Conservation (phyloP, 2,329 filamentous ascomycete genomes). For the Cercospora nicotianae region DNA sequence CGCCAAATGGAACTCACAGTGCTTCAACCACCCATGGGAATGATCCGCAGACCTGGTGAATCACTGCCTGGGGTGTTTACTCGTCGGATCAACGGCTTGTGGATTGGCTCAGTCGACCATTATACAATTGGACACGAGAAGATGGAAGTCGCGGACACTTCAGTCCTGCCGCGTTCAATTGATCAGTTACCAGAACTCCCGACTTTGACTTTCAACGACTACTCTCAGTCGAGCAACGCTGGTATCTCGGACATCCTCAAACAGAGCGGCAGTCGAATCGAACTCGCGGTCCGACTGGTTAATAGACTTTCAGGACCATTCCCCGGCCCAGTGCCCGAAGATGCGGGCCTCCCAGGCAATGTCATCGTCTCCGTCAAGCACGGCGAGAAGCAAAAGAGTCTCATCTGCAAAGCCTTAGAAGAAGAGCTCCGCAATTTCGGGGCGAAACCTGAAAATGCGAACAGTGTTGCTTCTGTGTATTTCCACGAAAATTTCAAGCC, state of each 20-base stretch:
- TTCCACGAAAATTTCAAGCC: not conserved
- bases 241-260: not conserved
- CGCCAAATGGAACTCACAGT: not conserved
- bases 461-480: not conserved
- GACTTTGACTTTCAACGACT: slow-evolving; percentile 5
- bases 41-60: not conserved
- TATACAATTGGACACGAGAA: not conserved
- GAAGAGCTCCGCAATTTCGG: not conserved
- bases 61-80: not conserved
- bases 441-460: not conserved
- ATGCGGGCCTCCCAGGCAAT: not conserved
- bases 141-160: not conserved
- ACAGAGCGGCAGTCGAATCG: not conserved
- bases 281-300: slow-evolving; percentile 9
- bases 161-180: no score
- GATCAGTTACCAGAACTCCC: not conserved
- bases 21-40: not conserved
- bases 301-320: not conserved
- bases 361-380: slow-evolving; percentile 8
- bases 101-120: slow-evolving; percentile 8
- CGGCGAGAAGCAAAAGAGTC: not conserved
- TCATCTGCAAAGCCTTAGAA: not conserved
- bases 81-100: slow-evolving; percentile 1
- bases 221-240: not conserved
- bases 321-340: not conserved